Conservation (phyloP, 768 basidiomycete genomes). For the Macrolepiota dolichaula region DNA sequence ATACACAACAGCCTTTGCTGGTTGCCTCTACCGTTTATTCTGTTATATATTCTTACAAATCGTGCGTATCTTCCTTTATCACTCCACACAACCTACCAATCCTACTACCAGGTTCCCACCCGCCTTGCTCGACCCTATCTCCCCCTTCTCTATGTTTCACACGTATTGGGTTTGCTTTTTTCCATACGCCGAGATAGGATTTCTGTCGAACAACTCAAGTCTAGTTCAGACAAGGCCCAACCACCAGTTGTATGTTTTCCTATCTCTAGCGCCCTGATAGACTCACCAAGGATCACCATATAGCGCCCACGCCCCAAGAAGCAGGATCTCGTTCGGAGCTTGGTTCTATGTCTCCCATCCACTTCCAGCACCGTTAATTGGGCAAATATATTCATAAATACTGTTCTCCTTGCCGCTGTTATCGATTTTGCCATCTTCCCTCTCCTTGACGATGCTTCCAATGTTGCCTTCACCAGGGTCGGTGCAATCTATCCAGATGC, state of each 20-base stretch:
- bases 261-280: background rate
- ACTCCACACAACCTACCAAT: background rate
- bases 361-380: conserved; percentile 25
- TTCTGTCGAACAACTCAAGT: background rate
- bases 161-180: conserved; percentile 22
- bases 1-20: conserved; percentile 25
- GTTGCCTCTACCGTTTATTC: conserved; percentile 37
- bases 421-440: conserved; percentile 56
- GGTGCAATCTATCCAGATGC: conserved; percentile 66
- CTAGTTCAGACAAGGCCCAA: background rate
- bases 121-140: conserved; percentile 28
- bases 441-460: conserved; percentile 47
- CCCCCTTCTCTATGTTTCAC: conserved; percentile 26
- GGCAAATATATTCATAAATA: conserved; percentile 29
- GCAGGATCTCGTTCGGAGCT: conserved; percentile 14
- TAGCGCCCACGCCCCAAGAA: conserved; percentile 7
- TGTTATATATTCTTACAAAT: conserved; percentile 50
- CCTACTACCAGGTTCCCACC: conserved; percentile 35
- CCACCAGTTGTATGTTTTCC: background rate
- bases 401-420: conserved; percentile 27
- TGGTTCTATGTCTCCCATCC: conserved; percentile 34
- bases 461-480: conserved; percentile 63
- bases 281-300: background rate
- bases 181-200: background rate
- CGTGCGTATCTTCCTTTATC: conserved; percentile 26